Conservation (phyloP, 202 grass and related monocot genomes). For the Setaria viridis region DNA sequence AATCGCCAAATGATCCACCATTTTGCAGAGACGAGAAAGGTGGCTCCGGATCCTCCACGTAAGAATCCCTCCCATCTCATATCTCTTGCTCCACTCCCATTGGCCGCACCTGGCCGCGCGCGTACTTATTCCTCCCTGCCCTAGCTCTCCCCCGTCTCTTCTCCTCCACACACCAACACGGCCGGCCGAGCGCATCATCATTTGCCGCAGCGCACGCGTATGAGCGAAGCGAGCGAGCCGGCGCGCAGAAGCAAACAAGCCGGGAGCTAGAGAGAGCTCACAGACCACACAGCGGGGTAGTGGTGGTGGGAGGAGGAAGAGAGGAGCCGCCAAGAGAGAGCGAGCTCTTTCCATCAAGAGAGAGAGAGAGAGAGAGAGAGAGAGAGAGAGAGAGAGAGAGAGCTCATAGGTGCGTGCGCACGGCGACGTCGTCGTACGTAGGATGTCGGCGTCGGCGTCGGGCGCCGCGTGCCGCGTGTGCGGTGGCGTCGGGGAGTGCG, state of each 20-base stretch:
- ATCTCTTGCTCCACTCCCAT: slow-evolving; percentile 70
- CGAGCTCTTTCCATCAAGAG: background rate
- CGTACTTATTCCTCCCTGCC: slow-evolving; percentile 46
- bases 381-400: background rate
- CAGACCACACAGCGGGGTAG: slow-evolving; percentile 26
- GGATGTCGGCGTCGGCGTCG: slow-evolving; percentile 51
- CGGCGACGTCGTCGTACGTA: slow-evolving; percentile 2
- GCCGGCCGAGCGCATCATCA: background rate
- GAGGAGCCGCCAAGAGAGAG: background rate
- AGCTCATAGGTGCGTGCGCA: background rate
- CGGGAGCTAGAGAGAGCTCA: background rate
- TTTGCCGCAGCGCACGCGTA: slow-evolving; percentile 1
- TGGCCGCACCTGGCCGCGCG: slow-evolving; percentile 45
- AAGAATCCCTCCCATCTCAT: slow-evolving; percentile 77
- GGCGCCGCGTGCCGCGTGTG: slow-evolving; percentile 62
- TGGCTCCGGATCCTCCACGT: slow-evolving; percentile 90
- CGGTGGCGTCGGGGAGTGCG: slow-evolving; percentile 54
- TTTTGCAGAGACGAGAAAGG: slow-evolving; percentile 22
- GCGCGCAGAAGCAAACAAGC: background rate
- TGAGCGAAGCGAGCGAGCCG: background rate
- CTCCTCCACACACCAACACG: slow-evolving; percentile 43
- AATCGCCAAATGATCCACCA: slow-evolving; percentile 52
- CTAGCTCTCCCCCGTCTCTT: slow-evolving; percentile 34
- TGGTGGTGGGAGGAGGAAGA: background rate
- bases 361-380: no score